Percentiles rank a stretch among this genome's conserved stretches.
Conservation (phyloP, 495 filamentous ascomycete species). For the Podospora appendiculata region DNA sequence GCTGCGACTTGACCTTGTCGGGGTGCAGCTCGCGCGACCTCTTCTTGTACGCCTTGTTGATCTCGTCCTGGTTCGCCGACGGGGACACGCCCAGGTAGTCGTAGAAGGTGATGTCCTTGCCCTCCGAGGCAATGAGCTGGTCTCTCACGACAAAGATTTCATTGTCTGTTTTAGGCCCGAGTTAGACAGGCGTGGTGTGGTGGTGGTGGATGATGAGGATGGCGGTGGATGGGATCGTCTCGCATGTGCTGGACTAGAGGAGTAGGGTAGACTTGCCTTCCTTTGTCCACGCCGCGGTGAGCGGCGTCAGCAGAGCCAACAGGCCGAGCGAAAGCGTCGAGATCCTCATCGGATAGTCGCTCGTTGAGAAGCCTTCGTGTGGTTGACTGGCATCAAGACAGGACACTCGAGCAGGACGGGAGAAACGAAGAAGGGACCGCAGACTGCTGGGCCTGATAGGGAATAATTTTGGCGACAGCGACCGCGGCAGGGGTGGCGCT, state of each 20-base stretch:
- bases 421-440: no score
- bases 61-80: conserved; percentile 73
- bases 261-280: conserved; percentile 53
- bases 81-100: conserved; percentile 72
- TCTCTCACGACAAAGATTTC: conserved; percentile 94
- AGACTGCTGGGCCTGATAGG: no score
- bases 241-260: background rate
- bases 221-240: background rate
- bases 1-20: conserved; percentile 85
- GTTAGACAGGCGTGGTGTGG: background rate
- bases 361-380: no score
- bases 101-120: conserved; percentile 83
- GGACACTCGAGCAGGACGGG: no score
- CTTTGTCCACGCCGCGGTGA: conserved; percentile 72
- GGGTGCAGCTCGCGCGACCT: conserved; percentile 77
- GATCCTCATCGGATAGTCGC: conserved; percentile 35
- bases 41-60: conserved; percentile 90
- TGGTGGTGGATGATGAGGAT: background rate
- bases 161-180: conserved; percentile 52
- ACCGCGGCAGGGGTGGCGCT: no score
- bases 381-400: no score
- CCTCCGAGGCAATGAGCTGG: conserved; percentile 72
- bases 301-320: conserved; percentile 48
- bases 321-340: conserved; percentile 45
- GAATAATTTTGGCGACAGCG: no score